Conservation (phyloP, 1,284 basidiomycete genomes). For the Ustilago sp. region DNA sequence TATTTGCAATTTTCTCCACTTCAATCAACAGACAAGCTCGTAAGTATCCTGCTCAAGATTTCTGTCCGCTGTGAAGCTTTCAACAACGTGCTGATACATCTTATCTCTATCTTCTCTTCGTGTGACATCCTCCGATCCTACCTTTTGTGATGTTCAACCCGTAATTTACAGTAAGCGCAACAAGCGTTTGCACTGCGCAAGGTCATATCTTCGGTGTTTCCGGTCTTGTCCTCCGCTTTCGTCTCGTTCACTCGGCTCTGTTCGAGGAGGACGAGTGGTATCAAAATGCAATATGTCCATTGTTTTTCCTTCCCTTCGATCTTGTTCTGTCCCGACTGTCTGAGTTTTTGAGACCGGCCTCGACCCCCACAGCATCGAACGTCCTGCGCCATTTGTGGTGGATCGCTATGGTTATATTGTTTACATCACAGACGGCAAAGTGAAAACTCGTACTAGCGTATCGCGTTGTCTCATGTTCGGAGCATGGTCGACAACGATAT, state of each 20-base stretch:
- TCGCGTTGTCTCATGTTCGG: no score
- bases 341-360: neutral
- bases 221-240: neutral
- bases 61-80: neutral
- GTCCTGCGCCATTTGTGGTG: no score
- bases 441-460: no score
- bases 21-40: conserved; percentile 1
- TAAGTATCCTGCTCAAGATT: neutral
- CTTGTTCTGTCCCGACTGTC: neutral
- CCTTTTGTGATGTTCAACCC: neutral
- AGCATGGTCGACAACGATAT: neutral
- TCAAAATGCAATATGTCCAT: conserved; percentile 5
- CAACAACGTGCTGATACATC: neutral
- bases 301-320: conserved; percentile 2
- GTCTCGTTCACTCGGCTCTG: neutral
- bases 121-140: no score
- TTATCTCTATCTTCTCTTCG: neutral
- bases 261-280: conserved; percentile 1
- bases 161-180: neutral
- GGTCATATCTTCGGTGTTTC: neutral
- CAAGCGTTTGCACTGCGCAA: neutral
- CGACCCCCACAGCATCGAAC: neutral
- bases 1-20: neutral
- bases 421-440: no score
- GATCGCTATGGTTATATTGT: no score